These are phyloP conservation scores for Leishmania gerbilli DNA, from an alignment of 208 protist species.

Conservation along the genomic window DNA sequence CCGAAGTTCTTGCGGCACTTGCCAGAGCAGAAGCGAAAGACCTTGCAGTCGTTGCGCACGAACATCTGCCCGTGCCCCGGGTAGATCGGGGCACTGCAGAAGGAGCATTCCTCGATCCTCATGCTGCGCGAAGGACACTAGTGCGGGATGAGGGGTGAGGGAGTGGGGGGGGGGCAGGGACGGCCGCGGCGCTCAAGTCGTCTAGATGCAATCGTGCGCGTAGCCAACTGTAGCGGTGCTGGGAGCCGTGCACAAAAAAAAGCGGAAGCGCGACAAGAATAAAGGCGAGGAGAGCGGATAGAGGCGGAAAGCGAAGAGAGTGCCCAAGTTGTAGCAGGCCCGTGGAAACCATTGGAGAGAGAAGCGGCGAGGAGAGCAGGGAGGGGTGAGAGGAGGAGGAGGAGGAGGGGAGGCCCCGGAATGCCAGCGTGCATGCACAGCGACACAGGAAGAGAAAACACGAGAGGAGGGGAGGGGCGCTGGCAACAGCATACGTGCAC, in stretches of 20 bases:
- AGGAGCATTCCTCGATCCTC: constrained; percentile 98
- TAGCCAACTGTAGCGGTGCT: neutral
- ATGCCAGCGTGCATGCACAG: neutral
- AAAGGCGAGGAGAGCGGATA: neutral
- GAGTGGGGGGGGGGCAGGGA: neutral
- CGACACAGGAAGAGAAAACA: neutral
- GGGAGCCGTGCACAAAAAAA: neutral
- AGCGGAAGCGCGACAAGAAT: neutral
- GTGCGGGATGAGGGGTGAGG: neutral
- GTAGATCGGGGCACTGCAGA: constrained; percentile 97
- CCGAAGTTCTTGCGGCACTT: constrained; percentile 99
- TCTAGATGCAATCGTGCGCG: neutral
- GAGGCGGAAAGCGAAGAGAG: neutral
- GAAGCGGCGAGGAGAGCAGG: neutral
- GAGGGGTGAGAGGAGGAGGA: too few relatives aligned
- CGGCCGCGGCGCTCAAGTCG: neutral
- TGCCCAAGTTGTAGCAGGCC: neutral
- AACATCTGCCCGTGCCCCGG: constrained; percentile 99
- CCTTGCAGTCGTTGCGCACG: constrained; percentile 98
- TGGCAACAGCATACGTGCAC: neutral
- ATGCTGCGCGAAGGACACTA: constrained; percentile 47
- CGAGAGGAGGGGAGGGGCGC: neutral
- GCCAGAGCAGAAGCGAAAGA: constrained; percentile 97
- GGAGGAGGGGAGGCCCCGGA: neutral
- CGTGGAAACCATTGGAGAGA: neutral